Conservation (phyloP, 352 stramenopile species). For the Phytophthora cactorum region DNA sequence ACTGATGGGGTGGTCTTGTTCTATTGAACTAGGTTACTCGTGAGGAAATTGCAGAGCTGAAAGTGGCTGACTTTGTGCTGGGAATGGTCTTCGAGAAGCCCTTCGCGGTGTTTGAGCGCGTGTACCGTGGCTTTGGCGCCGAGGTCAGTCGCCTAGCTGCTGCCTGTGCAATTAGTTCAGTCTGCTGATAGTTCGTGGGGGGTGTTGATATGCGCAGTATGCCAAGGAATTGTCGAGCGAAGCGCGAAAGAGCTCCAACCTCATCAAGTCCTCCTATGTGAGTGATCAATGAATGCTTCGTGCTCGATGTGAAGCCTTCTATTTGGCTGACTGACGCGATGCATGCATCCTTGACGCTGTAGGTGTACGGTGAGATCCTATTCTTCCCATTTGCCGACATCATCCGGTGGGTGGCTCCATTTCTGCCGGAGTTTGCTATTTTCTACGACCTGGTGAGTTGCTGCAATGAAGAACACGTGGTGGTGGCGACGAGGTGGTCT, state of each 20-base stretch:
- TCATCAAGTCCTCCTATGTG: slow-evolving; percentile 84
- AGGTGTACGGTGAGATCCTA: slow-evolving; percentile 87
- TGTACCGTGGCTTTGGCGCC: slow-evolving; percentile 67
- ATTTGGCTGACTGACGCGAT: not conserved
- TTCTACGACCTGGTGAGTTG: slow-evolving; percentile 83
- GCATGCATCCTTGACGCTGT: slow-evolving; percentile 1
- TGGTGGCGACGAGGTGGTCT: not conserved
- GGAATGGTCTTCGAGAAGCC: slow-evolving; percentile 81
- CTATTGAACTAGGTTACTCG: slow-evolving; percentile 47
- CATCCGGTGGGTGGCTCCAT: slow-evolving; percentile 66
- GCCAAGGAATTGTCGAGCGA: slow-evolving; percentile 84
- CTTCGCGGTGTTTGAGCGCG: slow-evolving; percentile 64
- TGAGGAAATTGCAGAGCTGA: slow-evolving; percentile 76
- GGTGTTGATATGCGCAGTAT: slow-evolving; percentile 50
- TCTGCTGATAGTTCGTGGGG: slow-evolving; percentile 8
- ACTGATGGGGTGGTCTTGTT: slow-evolving; percentile 1
- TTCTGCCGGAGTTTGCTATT: slow-evolving; percentile 68
- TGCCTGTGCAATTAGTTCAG: not conserved
- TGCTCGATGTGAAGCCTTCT: not conserved
- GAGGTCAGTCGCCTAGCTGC: slow-evolving; percentile 46
- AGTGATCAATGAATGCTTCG: slow-evolving; percentile 5
- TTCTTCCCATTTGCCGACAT: slow-evolving; percentile 88
- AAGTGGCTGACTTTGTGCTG: slow-evolving; percentile 82
- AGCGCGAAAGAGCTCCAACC: slow-evolving; percentile 77
- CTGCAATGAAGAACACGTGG: not conserved